Conservation (phyloP, 192 early-diverging fungal species). For the Gamsiella multidivaricata region DNA sequence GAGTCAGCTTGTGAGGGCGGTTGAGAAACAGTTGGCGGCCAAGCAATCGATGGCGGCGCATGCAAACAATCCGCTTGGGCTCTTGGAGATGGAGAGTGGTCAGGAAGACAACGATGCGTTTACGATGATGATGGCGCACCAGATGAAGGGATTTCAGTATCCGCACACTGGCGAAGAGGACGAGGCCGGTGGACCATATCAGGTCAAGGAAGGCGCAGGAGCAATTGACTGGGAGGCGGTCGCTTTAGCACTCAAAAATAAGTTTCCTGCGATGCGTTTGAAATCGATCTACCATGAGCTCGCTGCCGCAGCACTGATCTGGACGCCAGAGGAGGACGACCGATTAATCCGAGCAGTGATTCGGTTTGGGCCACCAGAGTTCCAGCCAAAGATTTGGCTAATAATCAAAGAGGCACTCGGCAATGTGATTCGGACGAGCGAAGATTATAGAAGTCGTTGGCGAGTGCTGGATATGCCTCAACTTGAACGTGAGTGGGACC, state of each 20-base stretch:
- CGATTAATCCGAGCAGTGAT: slow-evolving; percentile 33
- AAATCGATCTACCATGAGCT: slow-evolving; percentile 32
- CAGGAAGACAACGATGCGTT: neutral
- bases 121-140: neutral
- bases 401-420: slow-evolving; percentile 43
- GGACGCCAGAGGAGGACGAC: slow-evolving; percentile 52
- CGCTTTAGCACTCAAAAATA: slow-evolving; percentile 12
- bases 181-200: neutral
- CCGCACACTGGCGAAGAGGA: neutral
- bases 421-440: slow-evolving; percentile 15
- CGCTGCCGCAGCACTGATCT: slow-evolving; percentile 23
- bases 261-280: slow-evolving; percentile 18
- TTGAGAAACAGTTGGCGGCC: slow-evolving; percentile 27
- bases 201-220: neutral
- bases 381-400: slow-evolving; percentile 33
- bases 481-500: slow-evolving; percentile 45
- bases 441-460: slow-evolving; percentile 39
- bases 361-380: slow-evolving; percentile 43
- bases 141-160: neutral
- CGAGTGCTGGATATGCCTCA: slow-evolving; percentile 31
- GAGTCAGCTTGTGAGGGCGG: slow-evolving; percentile 12
- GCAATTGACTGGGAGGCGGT: slow-evolving; percentile 37
- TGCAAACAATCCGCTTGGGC: neutral
- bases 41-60: neutral
- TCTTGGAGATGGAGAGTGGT: neutral